These are phyloP conservation scores for Periconia macrospinosa DNA, from an alignment of 2,329 filamentous ascomycete species.

Conservation along the genomic window DNA sequence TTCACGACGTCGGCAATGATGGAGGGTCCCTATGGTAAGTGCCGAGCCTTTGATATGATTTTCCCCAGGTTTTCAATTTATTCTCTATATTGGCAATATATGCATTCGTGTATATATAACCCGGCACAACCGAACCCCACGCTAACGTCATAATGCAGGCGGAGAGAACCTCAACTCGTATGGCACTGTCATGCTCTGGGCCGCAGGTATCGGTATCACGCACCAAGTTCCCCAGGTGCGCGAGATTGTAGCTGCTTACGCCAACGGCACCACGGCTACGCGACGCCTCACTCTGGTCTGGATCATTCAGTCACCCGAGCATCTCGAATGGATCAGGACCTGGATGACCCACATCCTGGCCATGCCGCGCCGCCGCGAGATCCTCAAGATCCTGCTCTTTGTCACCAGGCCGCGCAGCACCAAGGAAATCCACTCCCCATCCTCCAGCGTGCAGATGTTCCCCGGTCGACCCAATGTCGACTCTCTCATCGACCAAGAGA, in stretches of 20 bases:
- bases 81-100: slow-evolving; percentile 24
- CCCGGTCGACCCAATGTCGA: slow-evolving; percentile 84
- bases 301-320: slow-evolving; percentile 87
- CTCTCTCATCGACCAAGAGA: slow-evolving; percentile 78
- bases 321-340: slow-evolving; percentile 89
- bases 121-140: slow-evolving; percentile 16
- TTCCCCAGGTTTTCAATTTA: slow-evolving; percentile 27
- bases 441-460: slow-evolving; percentile 85
- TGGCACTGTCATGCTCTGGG: slow-evolving; percentile 87
- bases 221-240: slow-evolving; percentile 89
- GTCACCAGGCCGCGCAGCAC: slow-evolving; percentile 84
- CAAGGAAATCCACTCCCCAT: slow-evolving; percentile 77
- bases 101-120: not conserved
- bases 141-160: slow-evolving; percentile 47
- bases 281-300: slow-evolving; percentile 83
- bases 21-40: slow-evolving; percentile 78
- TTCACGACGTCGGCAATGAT: slow-evolving; percentile 72
- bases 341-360: slow-evolving; percentile 86
- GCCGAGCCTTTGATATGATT: slow-evolving; percentile 20
- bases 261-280: slow-evolving; percentile 75
- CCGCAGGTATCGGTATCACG: slow-evolving; percentile 91
- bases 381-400: slow-evolving; percentile 85
- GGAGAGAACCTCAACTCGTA: slow-evolving; percentile 89
- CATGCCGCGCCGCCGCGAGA: slow-evolving; percentile 78
- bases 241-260: slow-evolving; percentile 60